These are phyloP conservation scores for Neltuma alba DNA, from an alignment of 306 rosid species.

Conservation along the genomic window DNA sequence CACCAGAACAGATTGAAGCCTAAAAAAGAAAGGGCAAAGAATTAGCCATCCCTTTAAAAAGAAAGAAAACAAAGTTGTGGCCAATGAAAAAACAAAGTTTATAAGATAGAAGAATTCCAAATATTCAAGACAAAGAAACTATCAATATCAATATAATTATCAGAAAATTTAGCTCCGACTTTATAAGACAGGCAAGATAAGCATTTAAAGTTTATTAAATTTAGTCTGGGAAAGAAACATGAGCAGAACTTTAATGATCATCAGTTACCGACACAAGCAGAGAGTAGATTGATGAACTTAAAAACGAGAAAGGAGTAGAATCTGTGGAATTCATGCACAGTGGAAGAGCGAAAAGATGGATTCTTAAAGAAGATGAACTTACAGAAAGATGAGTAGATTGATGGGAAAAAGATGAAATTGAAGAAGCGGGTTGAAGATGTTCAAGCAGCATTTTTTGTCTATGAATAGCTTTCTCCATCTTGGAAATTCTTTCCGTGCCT, in stretches of 20 bases:
- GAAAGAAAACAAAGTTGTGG: background rate
- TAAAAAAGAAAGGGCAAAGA: slow-evolving; percentile 12
- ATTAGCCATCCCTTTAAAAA: background rate
- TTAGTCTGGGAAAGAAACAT: background rate
- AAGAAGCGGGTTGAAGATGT: slow-evolving; percentile 66
- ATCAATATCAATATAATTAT: background rate
- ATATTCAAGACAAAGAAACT: background rate
- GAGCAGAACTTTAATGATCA: background rate
- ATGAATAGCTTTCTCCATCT: slow-evolving; percentile 76
- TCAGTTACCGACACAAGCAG: background rate
- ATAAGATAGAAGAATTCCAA: background rate
- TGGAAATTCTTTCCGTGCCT: background rate
- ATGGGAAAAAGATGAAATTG: slow-evolving; percentile 34
- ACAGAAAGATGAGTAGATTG: slow-evolving; percentile 61
- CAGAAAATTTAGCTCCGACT: background rate
- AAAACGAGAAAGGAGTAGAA: background rate
- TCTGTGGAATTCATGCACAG: background rate
- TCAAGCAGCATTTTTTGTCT: slow-evolving; percentile 72
- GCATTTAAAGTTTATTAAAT: background rate
- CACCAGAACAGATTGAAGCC: slow-evolving; percentile 76
- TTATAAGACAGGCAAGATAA: background rate
- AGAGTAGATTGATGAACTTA: too few relatives aligned
- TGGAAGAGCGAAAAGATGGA: background rate
- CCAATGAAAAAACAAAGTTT: background rate
- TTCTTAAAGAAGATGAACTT: slow-evolving; percentile 23